phyloP scores from a whole-genome alignment of 2,329 filamentous ascomycete species.

The Nemania diffusa region DNA sequence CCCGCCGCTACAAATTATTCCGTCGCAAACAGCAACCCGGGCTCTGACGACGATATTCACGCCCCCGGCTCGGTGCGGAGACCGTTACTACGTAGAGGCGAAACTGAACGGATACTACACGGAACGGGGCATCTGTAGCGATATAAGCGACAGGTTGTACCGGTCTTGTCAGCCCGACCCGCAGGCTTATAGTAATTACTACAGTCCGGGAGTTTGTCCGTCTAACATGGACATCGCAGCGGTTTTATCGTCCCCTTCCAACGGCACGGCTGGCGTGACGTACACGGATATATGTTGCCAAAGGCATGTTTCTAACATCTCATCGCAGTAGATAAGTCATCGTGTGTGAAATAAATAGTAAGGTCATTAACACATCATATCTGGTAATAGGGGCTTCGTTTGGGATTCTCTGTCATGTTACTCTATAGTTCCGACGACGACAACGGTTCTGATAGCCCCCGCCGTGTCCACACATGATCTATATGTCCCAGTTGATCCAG shows the following conservation, averaged over 20 bases:
- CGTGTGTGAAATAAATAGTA: background rate
- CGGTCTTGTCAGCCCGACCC: conserved; percentile 15
- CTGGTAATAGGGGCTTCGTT: conserved; percentile 12
- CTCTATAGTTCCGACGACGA: conserved; percentile 28
- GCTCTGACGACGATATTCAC: conserved; percentile 27
- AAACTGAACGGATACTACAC: background rate
- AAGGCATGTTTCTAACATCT: conserved; percentile 7
- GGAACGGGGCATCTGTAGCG: conserved; percentile 7
- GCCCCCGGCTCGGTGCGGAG: background rate
- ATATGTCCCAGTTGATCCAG: background rate
- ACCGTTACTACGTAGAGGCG: conserved; percentile 11
- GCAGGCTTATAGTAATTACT: background rate
- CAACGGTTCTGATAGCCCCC: conserved; percentile 11
- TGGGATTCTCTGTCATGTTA: conserved; percentile 26
- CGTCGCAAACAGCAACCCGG: background rate
- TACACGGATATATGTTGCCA: conserved; percentile 25
- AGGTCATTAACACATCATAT: background rate
- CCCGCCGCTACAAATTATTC: background rate
- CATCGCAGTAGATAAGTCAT: background rate
- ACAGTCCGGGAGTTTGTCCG: conserved; percentile 24
- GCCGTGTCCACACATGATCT: background rate
- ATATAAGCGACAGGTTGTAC: conserved; percentile 12
- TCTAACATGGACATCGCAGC: conserved; percentile 10
- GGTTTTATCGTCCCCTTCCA: background rate
- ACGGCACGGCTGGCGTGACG: background rate